These are phyloP conservation scores for Sporothrix sp. DNA, from an alignment of 2,329 filamentous ascomycete genomes.

Conservation along the genomic window DNA sequence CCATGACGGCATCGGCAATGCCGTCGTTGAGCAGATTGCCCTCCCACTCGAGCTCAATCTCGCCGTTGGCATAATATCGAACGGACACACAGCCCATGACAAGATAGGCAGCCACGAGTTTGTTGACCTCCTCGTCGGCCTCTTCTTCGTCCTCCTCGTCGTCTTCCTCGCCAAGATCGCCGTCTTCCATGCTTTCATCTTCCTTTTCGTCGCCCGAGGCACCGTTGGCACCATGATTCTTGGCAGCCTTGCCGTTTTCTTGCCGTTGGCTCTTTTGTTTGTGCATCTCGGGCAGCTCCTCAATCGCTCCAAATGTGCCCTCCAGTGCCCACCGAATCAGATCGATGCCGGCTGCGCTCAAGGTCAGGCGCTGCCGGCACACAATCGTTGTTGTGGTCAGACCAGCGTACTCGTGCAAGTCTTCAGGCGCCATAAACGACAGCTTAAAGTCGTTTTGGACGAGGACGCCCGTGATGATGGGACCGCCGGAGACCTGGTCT, in stretches of 20 bases:
- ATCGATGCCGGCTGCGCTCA: slow-evolving; percentile 81
- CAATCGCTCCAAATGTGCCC: slow-evolving; percentile 83
- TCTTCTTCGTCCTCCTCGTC: slow-evolving; percentile 22
- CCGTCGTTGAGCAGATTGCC: slow-evolving; percentile 96
- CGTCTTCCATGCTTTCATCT: slow-evolving; percentile 5
- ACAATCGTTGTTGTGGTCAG: slow-evolving; percentile 88
- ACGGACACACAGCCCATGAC: slow-evolving; percentile 89
- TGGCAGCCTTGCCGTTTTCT: slow-evolving; percentile 25
- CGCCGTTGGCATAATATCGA: slow-evolving; percentile 64
- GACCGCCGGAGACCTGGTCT: slow-evolving; percentile 22
- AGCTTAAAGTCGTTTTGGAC: slow-evolving; percentile 98
- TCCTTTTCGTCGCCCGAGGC: slow-evolving; percentile 19
- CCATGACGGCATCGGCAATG: slow-evolving; percentile 94
- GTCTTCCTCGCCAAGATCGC: slow-evolving; percentile 36
- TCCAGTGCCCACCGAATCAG: slow-evolving; percentile 90
- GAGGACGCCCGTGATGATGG: slow-evolving; percentile 75
- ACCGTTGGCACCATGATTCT: slow-evolving; percentile 27
- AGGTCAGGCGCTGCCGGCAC: slow-evolving; percentile 81
- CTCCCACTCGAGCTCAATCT: slow-evolving; percentile 92
- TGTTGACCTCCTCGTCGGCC: slow-evolving; percentile 54
- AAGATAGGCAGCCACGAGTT: slow-evolving; percentile 49
- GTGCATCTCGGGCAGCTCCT: slow-evolving; percentile 50
- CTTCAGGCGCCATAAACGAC: slow-evolving; percentile 92
- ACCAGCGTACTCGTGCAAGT: slow-evolving; percentile 92
- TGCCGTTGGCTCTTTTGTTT: slow-evolving; percentile 29